Percentiles rank a stretch among this genome's conserved stretches.
Conservation (phyloP, 108 stramenopile species). For the Craspedostauros australis region DNA sequence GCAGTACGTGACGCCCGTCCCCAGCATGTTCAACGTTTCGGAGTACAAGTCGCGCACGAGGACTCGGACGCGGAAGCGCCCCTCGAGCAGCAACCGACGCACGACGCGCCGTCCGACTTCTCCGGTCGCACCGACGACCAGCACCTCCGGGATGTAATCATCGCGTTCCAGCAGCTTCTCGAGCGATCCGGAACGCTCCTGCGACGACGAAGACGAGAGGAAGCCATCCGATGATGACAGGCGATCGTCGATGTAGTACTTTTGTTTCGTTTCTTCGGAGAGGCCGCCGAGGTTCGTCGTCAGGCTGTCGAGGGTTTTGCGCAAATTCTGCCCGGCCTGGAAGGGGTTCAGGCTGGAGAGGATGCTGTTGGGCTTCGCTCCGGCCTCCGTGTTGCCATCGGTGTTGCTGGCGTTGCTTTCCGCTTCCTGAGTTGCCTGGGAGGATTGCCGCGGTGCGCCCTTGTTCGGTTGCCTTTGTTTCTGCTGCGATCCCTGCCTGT, state of each 20-base stretch:
- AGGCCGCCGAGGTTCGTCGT: conserved; percentile 22
- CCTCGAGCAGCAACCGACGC: conserved; percentile 65
- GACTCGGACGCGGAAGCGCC: conserved; percentile 76
- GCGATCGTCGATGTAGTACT: conserved; percentile 55
- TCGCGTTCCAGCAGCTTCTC: conserved; percentile 9
- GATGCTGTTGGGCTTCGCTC: too few relatives aligned
- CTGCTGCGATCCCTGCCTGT: too few relatives aligned
- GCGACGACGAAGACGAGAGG: neutral
- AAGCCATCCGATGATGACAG: conserved; percentile 14
- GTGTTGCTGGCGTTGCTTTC: too few relatives aligned
- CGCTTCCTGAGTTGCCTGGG: too few relatives aligned
- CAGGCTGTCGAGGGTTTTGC: conserved; percentile 43
- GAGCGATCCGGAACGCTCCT: neutral
- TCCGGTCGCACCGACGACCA: conserved; percentile 87
- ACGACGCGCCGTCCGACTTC: conserved; percentile 80
- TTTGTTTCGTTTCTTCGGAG: conserved; percentile 27
- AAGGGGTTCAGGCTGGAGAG: conserved; percentile 65
- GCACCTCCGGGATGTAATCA: conserved; percentile 73
- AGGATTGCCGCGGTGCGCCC: too few relatives aligned
- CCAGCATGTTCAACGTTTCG: conserved; percentile 73
- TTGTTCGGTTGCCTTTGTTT: too few relatives aligned
- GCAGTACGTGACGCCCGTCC: conserved; percentile 86
- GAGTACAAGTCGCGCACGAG: conserved; percentile 89
- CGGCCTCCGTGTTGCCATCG: too few relatives aligned
- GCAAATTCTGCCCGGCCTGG: conserved; percentile 65